Base-by-base conservation (phyloP, 2,329 filamentous ascomycete genomes). In the Chrysoporthe deuterocubensis region DNA sequence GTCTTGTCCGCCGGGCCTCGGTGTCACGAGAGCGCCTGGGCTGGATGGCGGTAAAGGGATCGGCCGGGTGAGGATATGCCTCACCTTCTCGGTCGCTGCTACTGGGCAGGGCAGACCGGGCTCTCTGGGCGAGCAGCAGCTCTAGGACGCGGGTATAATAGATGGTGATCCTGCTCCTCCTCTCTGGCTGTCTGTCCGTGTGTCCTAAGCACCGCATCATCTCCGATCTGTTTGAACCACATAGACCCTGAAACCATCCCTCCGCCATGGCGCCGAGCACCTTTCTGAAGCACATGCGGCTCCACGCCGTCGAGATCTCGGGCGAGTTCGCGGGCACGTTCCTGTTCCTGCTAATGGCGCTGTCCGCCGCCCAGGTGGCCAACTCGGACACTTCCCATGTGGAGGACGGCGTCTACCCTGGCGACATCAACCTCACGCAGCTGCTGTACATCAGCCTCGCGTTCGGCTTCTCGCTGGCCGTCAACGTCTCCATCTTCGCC, bases 391-490 rank as follows among this genome's bases (percentile, higher is more conserved):
- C 71, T 13, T 60, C 64, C 3, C 54, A 71, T 4, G 54, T 60
- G 7, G 50, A 26, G 0, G 66, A 67, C 11, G 64, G 59, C 42
- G 64, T 64, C 54, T 59, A 61, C 58, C 62, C 70, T 7, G 68
- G 65, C 18, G 59, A 58, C 9, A 67, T 72, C 42, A 69, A 74
- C 56, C 56, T 61, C 67, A 71, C 72, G 3, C 73, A 74, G 42
- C 71, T 77, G 37, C 70, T 71, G 34, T 73, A 76, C n/a, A 73
- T 70, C 66, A 64, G 59, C n/a, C 32, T 68, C 9, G 65, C 68
- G 0, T 70, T 70, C 40, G 68, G 68, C 1, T 65, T 70, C 42
- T 68, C 68, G 6, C 59, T 70, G 21, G 66, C 66, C 11, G 68
- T 68, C 62, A 70, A 70, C 16, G 68, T 70, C 14, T 70, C 62